Evolutionary conservation across 495 filamentous ascomycete genomes (phyloP), one percentile per base, ranked within the genome.

Genomic region (Paragyromitra xinjiangensis): DNA sequence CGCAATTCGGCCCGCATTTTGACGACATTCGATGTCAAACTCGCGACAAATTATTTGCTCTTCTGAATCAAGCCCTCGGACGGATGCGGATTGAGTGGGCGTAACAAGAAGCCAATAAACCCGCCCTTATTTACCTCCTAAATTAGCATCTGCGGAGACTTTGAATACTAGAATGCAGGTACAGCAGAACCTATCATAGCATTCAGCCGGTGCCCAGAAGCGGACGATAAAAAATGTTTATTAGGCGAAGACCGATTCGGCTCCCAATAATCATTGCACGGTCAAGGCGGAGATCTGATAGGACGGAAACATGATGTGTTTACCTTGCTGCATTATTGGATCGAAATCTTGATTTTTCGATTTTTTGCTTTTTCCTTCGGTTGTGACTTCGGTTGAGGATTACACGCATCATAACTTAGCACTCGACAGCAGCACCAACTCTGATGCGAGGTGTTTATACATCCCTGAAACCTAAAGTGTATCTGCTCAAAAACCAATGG

Each of bases 371-470:
- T 58, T 68, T 55, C 3, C 26, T 16, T 22, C 19, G 26, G 29
- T 26, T 50, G 42, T 37, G 24, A 12, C 9, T 61, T 62, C 16
- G 24, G 44, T 6, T 24, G 12, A 22, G 44, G 51, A 29, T 8
- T 14, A 3, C 19, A 40, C 3, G 14, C 42, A 66, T 77, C 74
- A 77, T 77, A 45, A 16, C 6, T 44, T 73, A 77, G 69, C 74
- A 77, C 74, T 77, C 74, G 74, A 62, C 4, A 34, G 14, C 2
- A 19, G 5, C 39, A 19, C 24, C 12, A 19, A 40, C 16, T 5
- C 9, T 44, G 7, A n/a, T 7, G 9, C 12, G 37, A 34, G 1
- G 24, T 16, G 12, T 44, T 45, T 3, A 4, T 64, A 45, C 39
- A 29, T 37, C 63, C 44, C 26, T 50, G 24, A 51, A 24, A 50